A percentile compares a stretch with the other conserved stretches of the same genome.
These are phyloP conservation scores for Eleusine indica DNA, from an alignment of 176 grass and related monocot species.

Conservation along the genomic window DNA sequence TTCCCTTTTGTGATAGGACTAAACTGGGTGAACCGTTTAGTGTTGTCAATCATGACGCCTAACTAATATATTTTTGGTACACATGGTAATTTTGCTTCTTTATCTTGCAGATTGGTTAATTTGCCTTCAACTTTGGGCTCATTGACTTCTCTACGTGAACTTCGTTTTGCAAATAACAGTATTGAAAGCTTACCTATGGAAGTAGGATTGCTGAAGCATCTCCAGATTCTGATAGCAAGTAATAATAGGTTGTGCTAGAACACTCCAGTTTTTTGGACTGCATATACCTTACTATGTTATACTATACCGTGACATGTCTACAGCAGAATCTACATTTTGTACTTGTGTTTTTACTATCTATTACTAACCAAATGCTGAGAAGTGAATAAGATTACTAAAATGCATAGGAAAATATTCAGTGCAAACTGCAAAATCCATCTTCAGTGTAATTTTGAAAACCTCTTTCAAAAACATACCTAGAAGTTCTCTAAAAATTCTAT, in stretches of 20 bases:
- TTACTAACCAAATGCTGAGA: constrained; percentile 14
- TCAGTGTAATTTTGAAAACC: background rate
- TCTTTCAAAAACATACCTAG: background rate
- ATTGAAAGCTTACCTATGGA: constrained; percentile 69
- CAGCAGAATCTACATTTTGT: constrained; percentile 5
- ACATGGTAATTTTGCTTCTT: constrained; percentile 13
- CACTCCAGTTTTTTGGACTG: constrained; percentile 25
- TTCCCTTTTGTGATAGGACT: background rate
- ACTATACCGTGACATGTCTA: constrained; percentile 6
- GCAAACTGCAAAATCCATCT: background rate
- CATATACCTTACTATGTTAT: constrained; percentile 27
- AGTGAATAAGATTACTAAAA: background rate
- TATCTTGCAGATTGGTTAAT: constrained; percentile 69
- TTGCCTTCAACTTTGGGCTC: constrained; percentile 69
- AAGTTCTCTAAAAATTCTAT: background rate
- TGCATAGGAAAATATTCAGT: background rate
- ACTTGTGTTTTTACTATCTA: constrained; percentile 11
- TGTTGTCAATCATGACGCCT: background rate
- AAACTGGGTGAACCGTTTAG: background rate
- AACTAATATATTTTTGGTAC: constrained; percentile 30
- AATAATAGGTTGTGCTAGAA: constrained; percentile 75
- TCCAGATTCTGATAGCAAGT: constrained; percentile 73
- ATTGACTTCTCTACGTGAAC: constrained; percentile 68
- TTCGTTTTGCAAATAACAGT: constrained; percentile 78
- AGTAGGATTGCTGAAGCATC: constrained; percentile 75